These are phyloP conservation scores for Galerina marginata DNA, from an alignment of 768 basidiomycete genomes.

Conservation along the genomic window DNA sequence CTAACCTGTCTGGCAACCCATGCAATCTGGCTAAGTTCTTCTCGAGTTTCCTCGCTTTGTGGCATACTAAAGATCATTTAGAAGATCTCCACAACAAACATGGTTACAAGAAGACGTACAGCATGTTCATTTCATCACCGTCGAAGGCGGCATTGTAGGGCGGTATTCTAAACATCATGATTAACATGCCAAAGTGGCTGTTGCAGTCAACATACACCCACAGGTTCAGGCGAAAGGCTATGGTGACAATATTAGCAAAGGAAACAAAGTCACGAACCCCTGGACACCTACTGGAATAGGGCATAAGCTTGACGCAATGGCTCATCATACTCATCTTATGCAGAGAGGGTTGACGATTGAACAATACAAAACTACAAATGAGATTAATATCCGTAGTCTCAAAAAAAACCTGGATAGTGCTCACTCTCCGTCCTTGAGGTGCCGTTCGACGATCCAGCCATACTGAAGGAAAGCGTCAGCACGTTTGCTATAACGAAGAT, in stretches of 20 bases:
- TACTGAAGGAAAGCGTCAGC: constrained; percentile 95
- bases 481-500: constrained; percentile 94
- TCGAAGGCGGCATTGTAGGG: constrained; percentile 99
- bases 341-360: constrained; percentile 97
- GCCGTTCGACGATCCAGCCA: constrained; percentile 98
- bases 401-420: constrained; percentile 36
- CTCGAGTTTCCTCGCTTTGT: too few species aligned
- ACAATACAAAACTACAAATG: constrained; percentile 76
- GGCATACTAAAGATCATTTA: constrained; percentile 55
- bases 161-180: constrained; percentile 66
- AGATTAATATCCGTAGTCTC: constrained; percentile 5
- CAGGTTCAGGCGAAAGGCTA: constrained; percentile 96
- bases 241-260: constrained; percentile 12
- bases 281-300: constrained; percentile 85
- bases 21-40: too few species aligned
- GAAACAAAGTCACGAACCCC: neutral
- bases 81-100: neutral
- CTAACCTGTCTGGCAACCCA: too few species aligned
- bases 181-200: constrained; percentile 30
- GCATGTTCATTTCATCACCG: constrained; percentile 99
- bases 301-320: constrained; percentile 96
- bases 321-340: constrained; percentile 99
- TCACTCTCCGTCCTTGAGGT: constrained; percentile 97
- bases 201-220: constrained; percentile 77
- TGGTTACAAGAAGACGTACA: constrained; percentile 64